Evolutionary conservation across 768 basidiomycete genomes (phyloP).

Genomic region (Macrolepiota dolichaula): DNA sequence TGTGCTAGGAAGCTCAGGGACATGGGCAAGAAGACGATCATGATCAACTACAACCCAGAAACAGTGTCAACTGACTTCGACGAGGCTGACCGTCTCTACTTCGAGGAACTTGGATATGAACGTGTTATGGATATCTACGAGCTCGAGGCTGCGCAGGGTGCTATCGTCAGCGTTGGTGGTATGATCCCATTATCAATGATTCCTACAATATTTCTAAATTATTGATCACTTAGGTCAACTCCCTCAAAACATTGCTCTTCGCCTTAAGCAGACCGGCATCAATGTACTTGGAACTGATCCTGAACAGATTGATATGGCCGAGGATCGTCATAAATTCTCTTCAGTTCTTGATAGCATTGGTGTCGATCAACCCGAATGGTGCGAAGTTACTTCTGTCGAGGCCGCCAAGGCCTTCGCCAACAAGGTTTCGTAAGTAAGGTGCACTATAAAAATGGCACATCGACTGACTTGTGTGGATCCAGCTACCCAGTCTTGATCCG

Average conservation of each 20-base stretch:
- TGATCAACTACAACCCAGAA: conserved; percentile 99
- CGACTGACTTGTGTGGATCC: conserved; percentile 9
- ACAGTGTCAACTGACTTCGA: conserved; percentile 99
- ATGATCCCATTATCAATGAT: conserved; percentile 21
- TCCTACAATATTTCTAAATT: neutral
- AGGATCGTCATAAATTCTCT: conserved; percentile 99
- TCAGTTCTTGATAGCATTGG: conserved; percentile 91
- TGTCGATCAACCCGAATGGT: conserved; percentile 97
- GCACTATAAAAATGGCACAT: neutral
- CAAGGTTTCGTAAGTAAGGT: conserved; percentile 63
- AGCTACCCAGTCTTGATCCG: conserved; percentile 98
- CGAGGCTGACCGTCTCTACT: conserved; percentile 98
- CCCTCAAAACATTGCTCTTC: conserved; percentile 97
- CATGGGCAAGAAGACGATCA: conserved; percentile 93
- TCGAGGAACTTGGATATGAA: conserved; percentile 97
- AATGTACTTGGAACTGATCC: conserved; percentile 97
- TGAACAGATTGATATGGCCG: conserved; percentile 91
- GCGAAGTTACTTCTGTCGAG: conserved; percentile 82
- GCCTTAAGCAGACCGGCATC: conserved; percentile 86
- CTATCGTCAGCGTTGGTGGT: conserved; percentile 97
- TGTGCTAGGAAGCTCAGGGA: conserved; percentile 90
- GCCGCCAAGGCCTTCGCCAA: conserved; percentile 90
- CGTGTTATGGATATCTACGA: conserved; percentile 99
- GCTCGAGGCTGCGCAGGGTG: conserved; percentile 87
- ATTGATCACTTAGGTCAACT: conserved; percentile 68